These are phyloP conservation scores for Dentipellis sp. DNA, from an alignment of 768 basidiomycete genomes.

Conservation along the genomic window DNA sequence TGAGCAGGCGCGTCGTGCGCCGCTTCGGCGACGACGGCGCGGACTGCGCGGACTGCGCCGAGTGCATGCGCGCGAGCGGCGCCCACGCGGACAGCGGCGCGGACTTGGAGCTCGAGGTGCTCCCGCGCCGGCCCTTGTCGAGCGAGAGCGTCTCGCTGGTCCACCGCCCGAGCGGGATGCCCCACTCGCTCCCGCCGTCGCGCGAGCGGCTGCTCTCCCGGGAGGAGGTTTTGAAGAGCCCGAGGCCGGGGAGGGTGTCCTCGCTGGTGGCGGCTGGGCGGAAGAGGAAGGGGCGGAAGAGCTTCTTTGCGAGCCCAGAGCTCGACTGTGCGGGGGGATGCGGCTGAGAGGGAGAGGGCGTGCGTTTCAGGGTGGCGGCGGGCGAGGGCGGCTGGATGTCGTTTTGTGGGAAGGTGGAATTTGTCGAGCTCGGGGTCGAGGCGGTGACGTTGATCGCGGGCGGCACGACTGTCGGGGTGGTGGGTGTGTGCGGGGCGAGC, in stretches of 20 bases:
- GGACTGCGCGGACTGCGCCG: not conserved
- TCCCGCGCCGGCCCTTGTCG: not conserved
- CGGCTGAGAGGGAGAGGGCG: not conserved
- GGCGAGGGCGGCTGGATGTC: slow-evolving; percentile 1
- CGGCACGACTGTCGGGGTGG: slow-evolving; percentile 9
- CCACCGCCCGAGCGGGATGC: slow-evolving; percentile 7
- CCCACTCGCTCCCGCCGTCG: slow-evolving; percentile 4
- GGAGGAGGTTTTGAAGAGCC: slow-evolving; percentile 27
- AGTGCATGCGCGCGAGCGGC: not conserved
- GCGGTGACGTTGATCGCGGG: no score
- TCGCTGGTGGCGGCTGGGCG: slow-evolving; percentile 1
- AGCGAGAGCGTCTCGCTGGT: not conserved
- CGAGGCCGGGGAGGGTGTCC: slow-evolving; percentile 8
- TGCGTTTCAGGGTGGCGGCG: not conserved
- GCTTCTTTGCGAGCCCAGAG: slow-evolving; percentile 2
- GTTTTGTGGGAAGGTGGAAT: not conserved
- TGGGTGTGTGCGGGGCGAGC: slow-evolving; percentile 3
- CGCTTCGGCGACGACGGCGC: not conserved
- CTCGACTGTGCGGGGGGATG: not conserved
- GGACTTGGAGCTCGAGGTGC: not conserved
- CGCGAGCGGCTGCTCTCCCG: slow-evolving; percentile 58
- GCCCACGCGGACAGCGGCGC: no score
- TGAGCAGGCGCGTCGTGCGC: slow-evolving; percentile 50
- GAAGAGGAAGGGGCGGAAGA: slow-evolving; percentile 14
- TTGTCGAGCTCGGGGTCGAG: no score